Conservation (phyloP, 305 asterid genomes). For the Withania somnifera region DNA sequence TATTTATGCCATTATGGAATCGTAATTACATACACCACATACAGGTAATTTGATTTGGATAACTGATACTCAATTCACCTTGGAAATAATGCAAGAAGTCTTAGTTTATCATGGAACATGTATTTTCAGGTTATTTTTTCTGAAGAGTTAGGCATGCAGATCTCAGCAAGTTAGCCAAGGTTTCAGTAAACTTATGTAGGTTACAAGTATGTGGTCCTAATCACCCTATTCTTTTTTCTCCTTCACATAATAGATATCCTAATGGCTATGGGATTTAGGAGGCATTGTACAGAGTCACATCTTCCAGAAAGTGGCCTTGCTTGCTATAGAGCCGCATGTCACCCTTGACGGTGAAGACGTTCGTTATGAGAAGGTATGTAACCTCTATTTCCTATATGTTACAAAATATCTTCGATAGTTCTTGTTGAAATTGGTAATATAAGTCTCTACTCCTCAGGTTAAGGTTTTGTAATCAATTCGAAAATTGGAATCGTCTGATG, state of each 20-base stretch:
- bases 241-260: constrained; percentile 13
- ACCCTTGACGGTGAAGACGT: constrained; percentile 40
- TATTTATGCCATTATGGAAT: constrained; percentile 44
- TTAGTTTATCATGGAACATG: background rate
- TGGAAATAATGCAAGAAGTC: background rate
- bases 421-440: background rate
- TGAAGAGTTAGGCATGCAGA: constrained; percentile 19
- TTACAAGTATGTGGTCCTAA: background rate
- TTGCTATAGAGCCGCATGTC: constrained; percentile 47
- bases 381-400: background rate
- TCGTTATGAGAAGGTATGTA: constrained; percentile 33
- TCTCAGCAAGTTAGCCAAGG: constrained; percentile 21
- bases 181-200: background rate
- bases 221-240: background rate
- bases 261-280: constrained; percentile 32
- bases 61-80: background rate
- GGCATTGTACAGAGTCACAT: constrained; percentile 49
- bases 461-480: constrained; percentile 39
- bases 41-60: constrained; percentile 19
- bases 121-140: constrained; percentile 30
- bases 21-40: constrained; percentile 36
- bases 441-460: constrained; percentile 21
- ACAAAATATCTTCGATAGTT: background rate
- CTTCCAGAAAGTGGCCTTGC: constrained; percentile 44
- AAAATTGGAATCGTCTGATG: constrained; percentile 31